phyloP scores from a whole-genome alignment of 345 rosid genomes.

The Pistacia vera region DNA sequence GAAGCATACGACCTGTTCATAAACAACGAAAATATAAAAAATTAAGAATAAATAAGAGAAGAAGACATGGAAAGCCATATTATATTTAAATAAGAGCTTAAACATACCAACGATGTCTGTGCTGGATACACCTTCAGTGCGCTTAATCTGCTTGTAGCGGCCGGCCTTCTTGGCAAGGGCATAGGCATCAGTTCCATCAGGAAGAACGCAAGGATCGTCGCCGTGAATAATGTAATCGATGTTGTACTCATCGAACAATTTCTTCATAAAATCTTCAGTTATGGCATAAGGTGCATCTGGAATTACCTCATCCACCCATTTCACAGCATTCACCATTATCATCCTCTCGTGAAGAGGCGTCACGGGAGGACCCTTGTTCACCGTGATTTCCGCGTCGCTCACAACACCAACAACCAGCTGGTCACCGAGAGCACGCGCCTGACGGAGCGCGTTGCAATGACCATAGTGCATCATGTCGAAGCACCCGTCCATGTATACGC shows the following conservation, averaged over 20 bases:
- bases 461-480: conserved; percentile 92
- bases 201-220: conserved; percentile 80
- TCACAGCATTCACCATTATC: conserved; percentile 73
- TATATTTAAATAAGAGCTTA: background rate
- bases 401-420: conserved; percentile 76
- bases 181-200: conserved; percentile 80
- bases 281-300: conserved; percentile 77
- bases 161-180: conserved; percentile 80
- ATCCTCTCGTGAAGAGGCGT: conserved; percentile 67
- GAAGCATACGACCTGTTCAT: conserved; percentile 68
- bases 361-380: conserved; percentile 79
- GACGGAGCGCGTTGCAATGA: conserved; percentile 80
- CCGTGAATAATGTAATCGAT: conserved; percentile 81
- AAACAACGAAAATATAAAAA: background rate
- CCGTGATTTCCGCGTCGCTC: conserved; percentile 69
- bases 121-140: conserved; percentile 84
- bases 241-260: conserved; percentile 59
- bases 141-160: conserved; percentile 80
- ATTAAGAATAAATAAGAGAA: background rate
- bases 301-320: conserved; percentile 84
- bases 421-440: conserved; percentile 74
- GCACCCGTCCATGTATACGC: conserved; percentile 87
- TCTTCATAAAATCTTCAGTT: conserved; percentile 74
- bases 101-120: conserved; percentile 72
- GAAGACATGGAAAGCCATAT: background rate